Conservation (phyloP, 345 rosid species). For the Pistacia atlantica region DNA sequence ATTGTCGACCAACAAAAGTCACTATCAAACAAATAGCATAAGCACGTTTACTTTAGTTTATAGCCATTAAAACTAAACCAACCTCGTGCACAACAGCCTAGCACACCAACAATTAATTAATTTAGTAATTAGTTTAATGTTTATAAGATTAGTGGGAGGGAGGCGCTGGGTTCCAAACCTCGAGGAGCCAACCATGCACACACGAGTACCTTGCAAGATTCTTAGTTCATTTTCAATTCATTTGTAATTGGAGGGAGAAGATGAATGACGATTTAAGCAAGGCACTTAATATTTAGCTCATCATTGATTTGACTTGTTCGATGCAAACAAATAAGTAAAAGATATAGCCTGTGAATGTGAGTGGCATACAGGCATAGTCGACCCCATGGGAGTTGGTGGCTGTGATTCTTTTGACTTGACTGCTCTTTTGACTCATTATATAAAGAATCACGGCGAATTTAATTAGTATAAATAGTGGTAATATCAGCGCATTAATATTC, state of each 20-base stretch:
- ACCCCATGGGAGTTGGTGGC: constrained; percentile 27
- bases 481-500: background rate
- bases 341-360: background rate
- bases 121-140: background rate
- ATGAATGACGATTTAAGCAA: background rate
- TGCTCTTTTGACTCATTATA: background rate
- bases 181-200: constrained; percentile 44
- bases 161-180: constrained; percentile 42
- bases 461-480: too few relatives aligned
- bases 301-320: constrained; percentile 29
- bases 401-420: background rate
- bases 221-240: constrained; percentile 12
- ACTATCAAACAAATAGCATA: background rate
- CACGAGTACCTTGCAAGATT: constrained; percentile 7
- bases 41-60: background rate
- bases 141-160: constrained; percentile 20
- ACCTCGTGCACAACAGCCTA: constrained; percentile 34
- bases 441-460: too few relatives aligned
- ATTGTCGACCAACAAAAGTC: background rate
- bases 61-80: background rate
- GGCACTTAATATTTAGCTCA: constrained; percentile 18
- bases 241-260: constrained; percentile 6
- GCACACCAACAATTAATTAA: constrained; percentile 8
- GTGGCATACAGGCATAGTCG: constrained; percentile 22
- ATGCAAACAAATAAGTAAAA: constrained; percentile 4